Percentiles rank a stretch among this genome's conserved stretches.
Evolutionary conservation across 1,139 yeast species (phyloP).

Genomic region (Geotrichum carabidarum): DNA sequence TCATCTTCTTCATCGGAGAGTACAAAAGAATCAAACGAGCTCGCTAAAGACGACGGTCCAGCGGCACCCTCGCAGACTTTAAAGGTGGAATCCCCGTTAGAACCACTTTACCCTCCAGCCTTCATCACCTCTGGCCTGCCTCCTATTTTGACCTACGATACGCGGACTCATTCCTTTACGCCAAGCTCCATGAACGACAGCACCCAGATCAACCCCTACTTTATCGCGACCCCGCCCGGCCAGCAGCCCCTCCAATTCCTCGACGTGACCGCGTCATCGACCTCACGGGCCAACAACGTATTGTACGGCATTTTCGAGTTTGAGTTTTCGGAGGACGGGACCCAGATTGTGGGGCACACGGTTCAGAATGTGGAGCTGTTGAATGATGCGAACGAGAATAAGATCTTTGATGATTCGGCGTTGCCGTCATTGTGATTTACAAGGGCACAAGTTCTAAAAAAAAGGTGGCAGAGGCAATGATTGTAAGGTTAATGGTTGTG

Average conservation of each 20-base stretch:
- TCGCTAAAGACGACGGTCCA: too few relatives aligned
- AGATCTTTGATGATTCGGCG: background rate
- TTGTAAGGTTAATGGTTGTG: too few relatives aligned
- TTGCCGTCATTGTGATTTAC: background rate
- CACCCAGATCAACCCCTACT: background rate
- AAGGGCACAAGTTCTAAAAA: too few relatives aligned
- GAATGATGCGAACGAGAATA: conserved; percentile 4
- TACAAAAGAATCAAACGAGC: background rate
- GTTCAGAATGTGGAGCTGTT: conserved; percentile 60
- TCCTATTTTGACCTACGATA: background rate
- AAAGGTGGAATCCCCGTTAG: too few relatives aligned
- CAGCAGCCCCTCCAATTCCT: background rate
- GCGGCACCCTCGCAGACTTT: too few relatives aligned
- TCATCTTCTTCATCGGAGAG: background rate
- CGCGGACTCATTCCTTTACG: background rate
- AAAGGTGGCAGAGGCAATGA: too few relatives aligned
- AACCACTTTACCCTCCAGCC: background rate
- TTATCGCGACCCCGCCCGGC: background rate
- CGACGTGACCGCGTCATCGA: background rate
- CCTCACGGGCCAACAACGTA: conserved; percentile 1
- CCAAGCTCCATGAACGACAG: background rate
- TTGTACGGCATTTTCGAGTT: conserved; percentile 71
- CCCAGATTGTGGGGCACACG: conserved; percentile 61
- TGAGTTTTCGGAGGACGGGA: conserved; percentile 58
- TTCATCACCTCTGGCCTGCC: background rate